Evolutionary conservation across 495 filamentous ascomycete genomes (phyloP), one percentile per base, ranked within the genome.

Genomic region (Xylaria sp.): DNA sequence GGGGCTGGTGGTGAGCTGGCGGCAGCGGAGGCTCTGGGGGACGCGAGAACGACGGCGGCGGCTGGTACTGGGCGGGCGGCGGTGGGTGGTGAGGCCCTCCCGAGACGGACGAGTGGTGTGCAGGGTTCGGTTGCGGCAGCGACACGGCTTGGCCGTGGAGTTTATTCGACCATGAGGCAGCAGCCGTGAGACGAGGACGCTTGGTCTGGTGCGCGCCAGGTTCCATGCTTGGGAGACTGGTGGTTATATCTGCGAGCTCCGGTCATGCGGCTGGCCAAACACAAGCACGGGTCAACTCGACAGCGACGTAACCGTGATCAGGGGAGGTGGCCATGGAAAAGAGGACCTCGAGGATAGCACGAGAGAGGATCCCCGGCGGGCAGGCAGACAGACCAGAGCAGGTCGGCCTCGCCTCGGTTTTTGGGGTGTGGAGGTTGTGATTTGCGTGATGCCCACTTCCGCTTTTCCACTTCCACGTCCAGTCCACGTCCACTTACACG

Each of bases 211-310:
- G 82, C 79, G 73, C 80, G 72, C 80, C 81, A 78, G 76, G 77
- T 77, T 86, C 84, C 84, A 86, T 86, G 81, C 80, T 85, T 81
- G 83, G 78, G 74, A 72, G 72, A 74, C 75, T 79, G 73, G 71
- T 69, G 72, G 70, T 69, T 67, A 73, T 72, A 79, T 53, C 63
- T 55, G 33, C 73, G 72, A 77, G 74, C 73, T 77, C 74, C 78
- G 75, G 76, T 77, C 73, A 78, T 58, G 58, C 61, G 69, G 69
- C 40, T 65, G 61, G 69, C 48, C 68, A 57, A 65, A 65, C 46
- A 65, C 50, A 65, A 59, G 50, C 61, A 58, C 48, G 61, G 68
- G 50, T 71, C 69, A 71, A 63, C 69, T 65, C 69, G 73, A 79
- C 78, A 78, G 81, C 77, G 80, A 76, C 72, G 78, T 77, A 71